A percentile compares a stretch with the other conserved stretches of the same genome.
Conservation (phyloP, 192 early-diverging fungal species). For the Coemansia furcata region DNA sequence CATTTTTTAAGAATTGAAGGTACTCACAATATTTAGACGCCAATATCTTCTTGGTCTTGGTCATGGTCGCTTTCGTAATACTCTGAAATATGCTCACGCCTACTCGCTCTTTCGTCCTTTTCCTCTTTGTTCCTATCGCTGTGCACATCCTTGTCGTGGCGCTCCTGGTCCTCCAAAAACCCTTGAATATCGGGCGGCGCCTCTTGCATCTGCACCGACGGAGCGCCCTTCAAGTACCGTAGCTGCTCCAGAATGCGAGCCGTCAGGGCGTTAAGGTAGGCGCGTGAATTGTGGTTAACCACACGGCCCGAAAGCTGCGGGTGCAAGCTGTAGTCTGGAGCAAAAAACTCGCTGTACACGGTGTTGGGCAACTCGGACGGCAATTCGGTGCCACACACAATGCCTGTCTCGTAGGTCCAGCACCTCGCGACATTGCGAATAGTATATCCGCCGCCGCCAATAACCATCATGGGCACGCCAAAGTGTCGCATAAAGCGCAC, state of each 20-base stretch:
- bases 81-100: constrained; percentile 40
- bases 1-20: not conserved
- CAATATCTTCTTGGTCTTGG: constrained; percentile 27
- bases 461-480: constrained; percentile 84
- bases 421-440: constrained; percentile 94
- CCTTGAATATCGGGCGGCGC: constrained; percentile 62
- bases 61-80: constrained; percentile 48
- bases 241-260: constrained; percentile 84
- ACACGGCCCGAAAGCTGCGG: constrained; percentile 77
- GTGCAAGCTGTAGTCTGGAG: constrained; percentile 88
- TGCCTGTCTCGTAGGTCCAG: constrained; percentile 94
- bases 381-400: constrained; percentile 76
- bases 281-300: constrained; percentile 86
- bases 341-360: constrained; percentile 79
- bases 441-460: constrained; percentile 98
- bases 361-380: constrained; percentile 73
- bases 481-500: constrained; percentile 90
- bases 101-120: constrained; percentile 22
- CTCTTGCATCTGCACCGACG: constrained; percentile 95
- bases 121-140: constrained; percentile 20
- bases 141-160: constrained; percentile 18
- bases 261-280: constrained; percentile 75
- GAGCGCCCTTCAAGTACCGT: constrained; percentile 80
- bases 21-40: not conserved
- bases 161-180: constrained; percentile 44